Base-by-base conservation (phyloP, 2,329 filamentous ascomycete species). In the Fusarium torulosum region DNA sequence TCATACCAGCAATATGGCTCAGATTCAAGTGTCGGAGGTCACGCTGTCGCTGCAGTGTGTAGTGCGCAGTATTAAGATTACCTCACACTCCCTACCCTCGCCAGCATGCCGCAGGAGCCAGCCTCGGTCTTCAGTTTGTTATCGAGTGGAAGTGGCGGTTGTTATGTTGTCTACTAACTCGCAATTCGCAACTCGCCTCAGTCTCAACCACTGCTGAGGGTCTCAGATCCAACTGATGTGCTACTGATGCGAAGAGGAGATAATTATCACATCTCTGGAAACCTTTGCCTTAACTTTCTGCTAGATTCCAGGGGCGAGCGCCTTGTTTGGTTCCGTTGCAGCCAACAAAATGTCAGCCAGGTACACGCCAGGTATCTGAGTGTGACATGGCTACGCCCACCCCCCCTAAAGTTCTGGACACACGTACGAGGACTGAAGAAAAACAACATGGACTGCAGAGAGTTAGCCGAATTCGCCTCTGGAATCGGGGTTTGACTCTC, bases 11-110 rank as follows among this genome's bases (percentile, higher is more conserved):
- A 69, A 62, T 44, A 53, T 62, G 49, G 60, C 65, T 68, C 60
- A 66, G 50, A 66, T 53, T 46, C 55, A 65, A 53, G 66, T 68
- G 61, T 57, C 46, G 66, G 66, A 67, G 62, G 66, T 67, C 66
- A 69, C 66, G 67, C 49, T 63, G 60, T 62, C 56, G 63, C 69
- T 70, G 60, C 67, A 66, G 66, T 54, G 53, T 70, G 60, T 63
- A 66, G 66, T 54, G 52, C 11, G 60, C 69, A 66, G 66, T 52
- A 49, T 68, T 68, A 68, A 61, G 42, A 68, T 68, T 68, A 50
- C 35, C n/a, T 37, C 17, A 9, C 57, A 54, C 60, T 67, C 51
- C 35, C 65, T 53, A 53, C 66, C 56, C 51, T 53, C 55, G 19
- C 38, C 35, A 35, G 49, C 13, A 38, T 57, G 55, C 31, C 51